phyloP scores from a whole-genome alignment of 805 yeast genomes.

The Wickerhamiella alocasiicola region DNA sequence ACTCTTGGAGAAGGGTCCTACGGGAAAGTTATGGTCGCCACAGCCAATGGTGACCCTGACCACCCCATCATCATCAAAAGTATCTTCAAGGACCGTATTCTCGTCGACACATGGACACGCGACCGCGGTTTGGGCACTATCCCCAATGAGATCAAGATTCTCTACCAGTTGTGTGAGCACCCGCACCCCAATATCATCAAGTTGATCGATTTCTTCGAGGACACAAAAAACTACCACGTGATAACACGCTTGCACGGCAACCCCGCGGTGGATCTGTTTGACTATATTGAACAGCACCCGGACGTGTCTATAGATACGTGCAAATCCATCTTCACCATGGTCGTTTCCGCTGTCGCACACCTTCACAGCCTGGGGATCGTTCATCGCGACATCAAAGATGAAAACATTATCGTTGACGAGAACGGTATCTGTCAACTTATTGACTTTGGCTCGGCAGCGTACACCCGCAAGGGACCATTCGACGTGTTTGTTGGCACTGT shows the following conservation, averaged over 20 bases:
- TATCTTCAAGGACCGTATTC: constrained; percentile 79
- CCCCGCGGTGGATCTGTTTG: constrained; percentile 88
- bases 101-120: constrained; percentile 96
- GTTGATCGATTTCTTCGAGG: constrained; percentile 86
- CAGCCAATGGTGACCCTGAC: constrained; percentile 48
- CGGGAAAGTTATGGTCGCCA: constrained; percentile 72
- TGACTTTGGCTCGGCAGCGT: constrained; percentile 94
- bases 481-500: constrained; percentile 96
- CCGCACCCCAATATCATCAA: constrained; percentile 84
- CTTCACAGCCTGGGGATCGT: constrained; percentile 74
- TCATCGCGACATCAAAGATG: constrained; percentile 92
- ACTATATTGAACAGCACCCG: constrained; percentile 73
- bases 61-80: constrained; percentile 69
- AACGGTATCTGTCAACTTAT: constrained; percentile 66
- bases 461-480: constrained; percentile 81
- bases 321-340: constrained; percentile 63
- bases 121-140: constrained; percentile 85
- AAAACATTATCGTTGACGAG: constrained; percentile 77
- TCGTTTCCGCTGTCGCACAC: constrained; percentile 66
- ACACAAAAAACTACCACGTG: constrained; percentile 73
- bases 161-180: constrained; percentile 54
- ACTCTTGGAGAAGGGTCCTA: constrained; percentile 95
- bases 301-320: constrained; percentile 73
- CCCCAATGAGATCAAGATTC: constrained; percentile 90
- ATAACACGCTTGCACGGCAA: constrained; percentile 85